Evolutionary conservation across 495 filamentous ascomycete genomes (phyloP).

Genomic region (Penicillium robsamsonii): DNA sequence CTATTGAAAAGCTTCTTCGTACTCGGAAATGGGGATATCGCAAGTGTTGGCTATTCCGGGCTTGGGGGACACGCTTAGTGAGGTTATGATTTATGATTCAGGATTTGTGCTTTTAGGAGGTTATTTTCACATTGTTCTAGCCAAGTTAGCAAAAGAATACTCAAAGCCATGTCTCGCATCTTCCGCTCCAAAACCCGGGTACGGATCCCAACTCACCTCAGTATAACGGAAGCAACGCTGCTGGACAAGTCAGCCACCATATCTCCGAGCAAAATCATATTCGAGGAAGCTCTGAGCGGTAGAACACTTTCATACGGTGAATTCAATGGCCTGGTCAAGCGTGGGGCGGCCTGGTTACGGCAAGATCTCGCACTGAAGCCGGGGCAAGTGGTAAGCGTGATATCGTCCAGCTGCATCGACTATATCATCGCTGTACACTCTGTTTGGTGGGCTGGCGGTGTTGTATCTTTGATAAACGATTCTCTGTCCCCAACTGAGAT

Average conservation of each 20-base stretch:
- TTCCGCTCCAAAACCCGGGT: neutral
- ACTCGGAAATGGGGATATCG: neutral
- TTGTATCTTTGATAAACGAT: constrained; percentile 74
- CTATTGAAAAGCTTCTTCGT: neutral
- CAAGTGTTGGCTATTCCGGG: neutral
- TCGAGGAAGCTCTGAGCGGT: neutral
- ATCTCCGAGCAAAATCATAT: neutral
- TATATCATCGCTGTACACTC: constrained; percentile 59
- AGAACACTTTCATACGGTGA: neutral
- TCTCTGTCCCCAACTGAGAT: constrained; percentile 73
- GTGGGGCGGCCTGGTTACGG: neutral
- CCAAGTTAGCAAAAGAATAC: neutral
- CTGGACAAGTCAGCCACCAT: neutral
- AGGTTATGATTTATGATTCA: neutral
- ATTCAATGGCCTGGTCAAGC: neutral
- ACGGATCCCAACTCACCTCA: neutral
- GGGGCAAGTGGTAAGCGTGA: neutral
- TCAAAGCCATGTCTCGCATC: neutral
- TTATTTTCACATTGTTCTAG: neutral
- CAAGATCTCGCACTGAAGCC: neutral
- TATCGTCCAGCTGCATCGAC: constrained; percentile 8
- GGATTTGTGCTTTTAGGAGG: neutral
- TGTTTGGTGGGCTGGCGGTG: constrained; percentile 70
- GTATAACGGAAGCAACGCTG: neutral
- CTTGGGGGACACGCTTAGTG: too few relatives aligned